A percentile compares a stretch with the other conserved stretches of the same genome.
Evolutionary conservation across 169 alveolate species (phyloP).

Genomic region (Cryptosporidium baileyi): DNA sequence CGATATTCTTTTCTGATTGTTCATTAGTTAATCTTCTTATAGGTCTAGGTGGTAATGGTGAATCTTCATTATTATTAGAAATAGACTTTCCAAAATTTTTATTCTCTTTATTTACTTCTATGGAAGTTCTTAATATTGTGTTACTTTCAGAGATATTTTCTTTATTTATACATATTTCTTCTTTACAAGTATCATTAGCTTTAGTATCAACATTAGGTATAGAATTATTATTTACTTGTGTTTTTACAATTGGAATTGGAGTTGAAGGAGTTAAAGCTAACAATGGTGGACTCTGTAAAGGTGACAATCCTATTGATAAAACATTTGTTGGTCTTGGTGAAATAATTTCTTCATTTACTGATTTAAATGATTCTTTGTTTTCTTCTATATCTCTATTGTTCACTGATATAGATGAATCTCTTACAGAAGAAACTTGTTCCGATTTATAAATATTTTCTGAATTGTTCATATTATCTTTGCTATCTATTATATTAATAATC

Average conservation of each 20-base stretch:
- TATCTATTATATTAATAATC: neutral
- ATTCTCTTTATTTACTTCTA: neutral
- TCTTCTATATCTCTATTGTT: neutral
- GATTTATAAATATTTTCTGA: neutral
- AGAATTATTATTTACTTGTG: neutral
- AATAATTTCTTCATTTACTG: neutral
- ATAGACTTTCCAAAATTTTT: neutral
- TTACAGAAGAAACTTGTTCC: neutral
- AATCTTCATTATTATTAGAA: slow-evolving; percentile 47
- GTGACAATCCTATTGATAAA: slow-evolving; percentile 20
- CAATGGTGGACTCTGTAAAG: slow-evolving; percentile 53
- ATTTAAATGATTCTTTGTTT: neutral
- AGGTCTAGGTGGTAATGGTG: slow-evolving; percentile 67
- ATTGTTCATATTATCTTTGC: neutral
- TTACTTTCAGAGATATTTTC: neutral
- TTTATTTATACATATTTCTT: neutral
- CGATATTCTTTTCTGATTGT: neutral
- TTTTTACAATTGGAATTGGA: slow-evolving; percentile 33
- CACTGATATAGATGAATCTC: neutral
- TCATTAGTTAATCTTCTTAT: slow-evolving; percentile 38
- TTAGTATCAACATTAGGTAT: neutral
- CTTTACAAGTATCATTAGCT: neutral
- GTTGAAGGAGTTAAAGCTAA: slow-evolving; percentile 53
- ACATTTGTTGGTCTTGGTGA: slow-evolving; percentile 2
- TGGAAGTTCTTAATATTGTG: no score